Evolutionary conservation across 257 asterid species (phyloP).

Genomic region (Solanum ossicruentum): DNA sequence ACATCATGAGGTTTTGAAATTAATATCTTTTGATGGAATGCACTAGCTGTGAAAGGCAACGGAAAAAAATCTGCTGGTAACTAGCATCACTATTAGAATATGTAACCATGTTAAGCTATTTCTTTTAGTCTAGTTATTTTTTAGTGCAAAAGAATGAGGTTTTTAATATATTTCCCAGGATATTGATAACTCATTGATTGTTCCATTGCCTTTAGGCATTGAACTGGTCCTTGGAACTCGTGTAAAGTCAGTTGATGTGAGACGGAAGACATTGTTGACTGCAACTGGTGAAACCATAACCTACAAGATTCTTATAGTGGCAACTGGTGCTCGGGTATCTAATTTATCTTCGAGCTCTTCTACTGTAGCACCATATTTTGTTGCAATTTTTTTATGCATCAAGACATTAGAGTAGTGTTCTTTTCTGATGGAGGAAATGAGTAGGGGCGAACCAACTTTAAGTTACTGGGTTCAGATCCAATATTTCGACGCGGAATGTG

Average conservation of each 20-base stretch:
- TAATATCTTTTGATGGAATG: neutral
- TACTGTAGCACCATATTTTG: neutral
- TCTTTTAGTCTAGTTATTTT: neutral
- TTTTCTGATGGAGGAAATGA: neutral
- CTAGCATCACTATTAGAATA: neutral
- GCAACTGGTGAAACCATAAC: slow-evolving; percentile 84
- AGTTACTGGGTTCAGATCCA: neutral
- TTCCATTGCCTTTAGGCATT: slow-evolving; percentile 35
- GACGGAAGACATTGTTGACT: slow-evolving; percentile 74
- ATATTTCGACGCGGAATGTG: neutral
- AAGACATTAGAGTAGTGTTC: neutral
- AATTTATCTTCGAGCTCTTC: slow-evolving; percentile 9
- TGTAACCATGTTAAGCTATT: neutral
- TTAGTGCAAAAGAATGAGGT: neutral
- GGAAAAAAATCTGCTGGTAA: neutral
- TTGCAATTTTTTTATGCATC: neutral
- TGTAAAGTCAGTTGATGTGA: slow-evolving; percentile 71
- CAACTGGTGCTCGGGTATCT: slow-evolving; percentile 96
- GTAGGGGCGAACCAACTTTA: neutral
- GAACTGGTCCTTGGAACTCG: slow-evolving; percentile 81
- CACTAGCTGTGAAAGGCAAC: neutral
- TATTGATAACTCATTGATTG: neutral
- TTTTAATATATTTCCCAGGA: neutral
- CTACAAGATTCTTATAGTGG: slow-evolving; percentile 73
- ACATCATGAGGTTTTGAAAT: neutral